phyloP scores from a whole-genome alignment of 306 rosid genomes.

The Begonia peltatifolia region DNA sequence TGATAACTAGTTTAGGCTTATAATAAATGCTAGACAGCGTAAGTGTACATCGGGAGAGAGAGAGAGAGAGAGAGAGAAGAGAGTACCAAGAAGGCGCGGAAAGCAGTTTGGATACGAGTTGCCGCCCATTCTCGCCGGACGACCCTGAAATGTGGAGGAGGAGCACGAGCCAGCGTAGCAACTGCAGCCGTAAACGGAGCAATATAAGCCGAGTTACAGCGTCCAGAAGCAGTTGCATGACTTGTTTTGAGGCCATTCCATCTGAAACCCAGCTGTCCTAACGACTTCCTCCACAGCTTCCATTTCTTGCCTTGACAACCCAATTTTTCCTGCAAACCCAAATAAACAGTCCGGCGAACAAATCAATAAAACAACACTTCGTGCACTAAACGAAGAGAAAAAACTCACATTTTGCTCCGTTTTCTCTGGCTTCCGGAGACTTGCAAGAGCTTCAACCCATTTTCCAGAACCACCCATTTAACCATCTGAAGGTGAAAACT shows the following conservation, averaged over 20 bases:
- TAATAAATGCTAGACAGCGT: no score
- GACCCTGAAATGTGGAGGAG: slow-evolving; percentile 52
- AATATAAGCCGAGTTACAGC: slow-evolving; percentile 30
- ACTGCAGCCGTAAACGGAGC: slow-evolving; percentile 54
- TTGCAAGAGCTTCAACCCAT: slow-evolving; percentile 67
- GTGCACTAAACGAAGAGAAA: slow-evolving; percentile 13
- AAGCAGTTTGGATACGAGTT: slow-evolving; percentile 73
- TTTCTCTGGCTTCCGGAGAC: slow-evolving; percentile 51
- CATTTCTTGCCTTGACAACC: slow-evolving; percentile 60
- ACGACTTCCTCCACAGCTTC: slow-evolving; percentile 63
- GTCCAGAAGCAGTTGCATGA: slow-evolving; percentile 47
- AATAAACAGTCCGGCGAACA: no score
- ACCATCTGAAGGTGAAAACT: not conserved
- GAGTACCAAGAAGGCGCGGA: slow-evolving; percentile 71
- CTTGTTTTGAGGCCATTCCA: slow-evolving; percentile 61
- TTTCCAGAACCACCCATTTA: slow-evolving; percentile 77
- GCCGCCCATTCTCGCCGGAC: slow-evolving; percentile 87
- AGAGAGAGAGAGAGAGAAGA: no score
- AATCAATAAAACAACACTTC: slow-evolving; percentile 7
- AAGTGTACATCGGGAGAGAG: no score
- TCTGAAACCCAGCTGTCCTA: slow-evolving; percentile 36
- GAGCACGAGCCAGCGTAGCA: slow-evolving; percentile 70
- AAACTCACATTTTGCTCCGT: slow-evolving; percentile 19
- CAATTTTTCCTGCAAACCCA: not conserved
- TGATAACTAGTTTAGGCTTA: no score